A percentile compares a stretch with the other conserved stretches of the same genome.
Evolutionary conservation across 2,329 filamentous ascomycete species (phyloP).

Genomic region (Claviceps fusiformis): DNA sequence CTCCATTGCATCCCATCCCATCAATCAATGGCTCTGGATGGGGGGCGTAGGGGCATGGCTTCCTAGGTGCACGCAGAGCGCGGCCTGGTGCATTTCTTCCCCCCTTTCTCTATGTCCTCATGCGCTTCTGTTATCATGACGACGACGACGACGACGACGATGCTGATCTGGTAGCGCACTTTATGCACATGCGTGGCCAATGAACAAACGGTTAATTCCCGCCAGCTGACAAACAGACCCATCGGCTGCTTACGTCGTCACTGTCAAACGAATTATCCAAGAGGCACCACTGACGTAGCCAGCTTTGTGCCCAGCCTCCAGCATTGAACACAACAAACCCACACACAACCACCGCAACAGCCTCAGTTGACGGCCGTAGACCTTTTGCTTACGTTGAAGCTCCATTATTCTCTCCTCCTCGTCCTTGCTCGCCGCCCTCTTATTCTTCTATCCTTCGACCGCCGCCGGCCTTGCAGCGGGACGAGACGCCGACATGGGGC

Average conservation of each 20-base stretch:
- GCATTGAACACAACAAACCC: background rate
- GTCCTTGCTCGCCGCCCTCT: too few species aligned
- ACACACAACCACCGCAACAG: background rate
- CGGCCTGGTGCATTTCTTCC: too few species aligned
- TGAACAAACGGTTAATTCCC: background rate
- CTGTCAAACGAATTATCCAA: background rate
- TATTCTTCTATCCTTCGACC: background rate
- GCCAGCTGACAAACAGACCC: background rate
- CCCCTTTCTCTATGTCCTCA: too few species aligned
- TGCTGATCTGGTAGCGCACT: background rate
- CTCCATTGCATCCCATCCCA: too few species aligned
- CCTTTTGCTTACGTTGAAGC: background rate
- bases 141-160: too few species aligned
- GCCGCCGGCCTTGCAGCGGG: background rate
- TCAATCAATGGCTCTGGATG: background rate
- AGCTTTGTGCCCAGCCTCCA: background rate
- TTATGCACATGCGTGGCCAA: background rate
- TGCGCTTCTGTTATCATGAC: background rate
- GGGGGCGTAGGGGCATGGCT: background rate
- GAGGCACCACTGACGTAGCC: background rate
- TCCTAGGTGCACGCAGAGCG: too few species aligned
- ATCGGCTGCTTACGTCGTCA: background rate
- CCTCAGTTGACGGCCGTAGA: background rate
- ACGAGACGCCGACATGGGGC: constrained; percentile 48
- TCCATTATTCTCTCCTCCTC: background rate